Conservation (phyloP, 2,329 filamentous ascomycete genomes). For the Cryphonectria parasitica region DNA sequence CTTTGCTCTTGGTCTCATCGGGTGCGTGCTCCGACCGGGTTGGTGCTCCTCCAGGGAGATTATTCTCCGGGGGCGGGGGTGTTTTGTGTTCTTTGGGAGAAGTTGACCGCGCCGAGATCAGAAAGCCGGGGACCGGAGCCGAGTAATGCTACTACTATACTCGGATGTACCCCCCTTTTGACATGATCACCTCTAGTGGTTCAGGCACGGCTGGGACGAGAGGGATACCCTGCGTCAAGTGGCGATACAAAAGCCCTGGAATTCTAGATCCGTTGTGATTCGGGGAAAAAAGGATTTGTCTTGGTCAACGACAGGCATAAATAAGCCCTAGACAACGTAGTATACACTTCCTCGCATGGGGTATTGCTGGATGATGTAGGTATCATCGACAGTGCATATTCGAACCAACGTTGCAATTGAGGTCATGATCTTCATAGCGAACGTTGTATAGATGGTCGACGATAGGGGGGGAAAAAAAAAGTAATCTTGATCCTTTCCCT, state of each 20-base stretch:
- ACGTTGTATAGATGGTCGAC: background rate
- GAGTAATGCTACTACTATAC: background rate
- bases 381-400: background rate
- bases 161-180: background rate
- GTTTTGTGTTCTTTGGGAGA: background rate
- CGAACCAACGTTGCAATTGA: background rate
- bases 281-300: background rate
- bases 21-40: background rate
- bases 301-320: background rate
- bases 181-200: background rate
- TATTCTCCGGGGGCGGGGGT: background rate
- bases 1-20: background rate
- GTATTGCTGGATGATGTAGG: background rate
- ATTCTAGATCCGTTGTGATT: background rate
- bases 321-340: background rate
- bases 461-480: no score
- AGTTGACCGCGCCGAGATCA: background rate
- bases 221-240: background rate
- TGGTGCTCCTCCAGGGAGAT: background rate
- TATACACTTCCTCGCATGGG: background rate
- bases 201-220: background rate
- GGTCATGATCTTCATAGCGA: background rate
- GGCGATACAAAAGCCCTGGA: background rate
- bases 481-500: background rate
- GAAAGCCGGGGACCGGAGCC: background rate